Evolutionary conservation across 1,284 basidiomycete genomes (phyloP).

Genomic region (Fistulina hepatica): DNA sequence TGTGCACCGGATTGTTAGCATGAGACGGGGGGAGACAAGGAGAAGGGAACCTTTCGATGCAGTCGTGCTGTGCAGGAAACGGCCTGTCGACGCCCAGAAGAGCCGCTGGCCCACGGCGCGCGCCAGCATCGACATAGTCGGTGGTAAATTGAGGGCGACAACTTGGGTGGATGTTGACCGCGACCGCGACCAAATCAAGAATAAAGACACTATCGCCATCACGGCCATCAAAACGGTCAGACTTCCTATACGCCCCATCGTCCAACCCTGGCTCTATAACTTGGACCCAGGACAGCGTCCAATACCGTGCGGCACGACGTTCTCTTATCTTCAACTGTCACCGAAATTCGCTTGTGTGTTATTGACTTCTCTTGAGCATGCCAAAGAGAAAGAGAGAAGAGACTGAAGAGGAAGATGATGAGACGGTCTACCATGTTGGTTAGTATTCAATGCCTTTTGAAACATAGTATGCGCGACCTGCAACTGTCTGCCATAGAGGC

Average conservation of each 20-base stretch:
- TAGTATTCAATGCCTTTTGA: not conserved
- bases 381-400: slow-evolving; percentile 4
- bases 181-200: too few relatives aligned
- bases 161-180: too few relatives aligned
- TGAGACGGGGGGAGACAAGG: slow-evolving; percentile 6
- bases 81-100: slow-evolving; percentile 20
- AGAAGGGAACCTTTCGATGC: slow-evolving; percentile 34
- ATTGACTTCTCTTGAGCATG: too few relatives aligned
- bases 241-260: not conserved
- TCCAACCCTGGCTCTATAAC: not conserved
- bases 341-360: too few relatives aligned
- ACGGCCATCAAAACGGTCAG: not conserved
- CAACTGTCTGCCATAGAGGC: slow-evolving; percentile 6
- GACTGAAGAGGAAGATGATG: slow-evolving; percentile 1
- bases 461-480: not conserved
- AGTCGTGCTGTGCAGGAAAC: slow-evolving; percentile 34
- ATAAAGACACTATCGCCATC: too few relatives aligned
- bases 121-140: slow-evolving; percentile 45
- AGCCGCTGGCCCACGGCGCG: slow-evolving; percentile 31
- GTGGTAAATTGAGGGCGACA: too few relatives aligned
- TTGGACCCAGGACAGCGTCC: slow-evolving; percentile 4
- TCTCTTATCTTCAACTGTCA: too few relatives aligned
- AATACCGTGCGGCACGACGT: slow-evolving; percentile 8
- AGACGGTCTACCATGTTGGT: slow-evolving; percentile 8
- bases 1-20: slow-evolving; percentile 8